These are phyloP conservation scores for Gossypium lobatum DNA, from an alignment of 441 rosid species.

Conservation along the genomic window DNA sequence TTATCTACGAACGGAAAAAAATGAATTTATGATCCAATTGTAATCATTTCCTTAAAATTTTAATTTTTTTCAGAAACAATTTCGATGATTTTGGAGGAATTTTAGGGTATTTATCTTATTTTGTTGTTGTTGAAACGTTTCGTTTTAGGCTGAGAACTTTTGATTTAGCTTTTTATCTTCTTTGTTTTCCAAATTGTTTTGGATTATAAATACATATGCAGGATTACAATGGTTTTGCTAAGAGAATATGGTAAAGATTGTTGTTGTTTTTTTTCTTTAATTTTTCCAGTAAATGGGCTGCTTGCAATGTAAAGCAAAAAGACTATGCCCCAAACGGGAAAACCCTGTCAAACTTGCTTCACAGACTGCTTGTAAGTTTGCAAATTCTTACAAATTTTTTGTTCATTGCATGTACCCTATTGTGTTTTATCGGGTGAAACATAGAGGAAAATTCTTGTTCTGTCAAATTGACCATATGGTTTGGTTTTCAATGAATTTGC, in stretches of 20 bases:
- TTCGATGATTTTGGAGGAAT: not conserved
- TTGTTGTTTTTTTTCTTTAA: not conserved
- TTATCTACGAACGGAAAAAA: not conserved
- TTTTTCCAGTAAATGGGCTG: conserved; percentile 78
- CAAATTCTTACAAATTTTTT: not conserved
- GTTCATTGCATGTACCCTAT: not conserved
- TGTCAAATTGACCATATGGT: not conserved
- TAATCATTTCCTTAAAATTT: not conserved
- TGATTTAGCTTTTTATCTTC: not conserved
- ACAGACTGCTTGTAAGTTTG: conserved; percentile 82
- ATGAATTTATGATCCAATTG: not conserved
- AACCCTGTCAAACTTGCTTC: conserved; percentile 81
- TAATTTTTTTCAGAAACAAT: not conserved
- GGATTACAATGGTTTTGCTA: conserved; percentile 21
- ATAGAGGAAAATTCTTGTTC: not conserved
- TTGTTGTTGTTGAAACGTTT: not conserved
- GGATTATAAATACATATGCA: conserved; percentile 1
- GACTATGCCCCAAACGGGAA: conserved; percentile 66
- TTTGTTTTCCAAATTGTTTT: not conserved
- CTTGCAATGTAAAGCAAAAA: conserved; percentile 64
- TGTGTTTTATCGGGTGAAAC: not conserved
- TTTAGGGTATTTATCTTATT: not conserved
- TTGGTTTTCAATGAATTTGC: conserved; percentile 24
- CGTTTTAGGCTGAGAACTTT: not conserved
- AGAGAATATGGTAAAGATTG: conserved; percentile 17